Percentiles rank a stretch among this genome's conserved stretches.
These are phyloP conservation scores for Chimonanthus praecox DNA, from an alignment of 164 flowering plant species.

Conservation along the genomic window DNA sequence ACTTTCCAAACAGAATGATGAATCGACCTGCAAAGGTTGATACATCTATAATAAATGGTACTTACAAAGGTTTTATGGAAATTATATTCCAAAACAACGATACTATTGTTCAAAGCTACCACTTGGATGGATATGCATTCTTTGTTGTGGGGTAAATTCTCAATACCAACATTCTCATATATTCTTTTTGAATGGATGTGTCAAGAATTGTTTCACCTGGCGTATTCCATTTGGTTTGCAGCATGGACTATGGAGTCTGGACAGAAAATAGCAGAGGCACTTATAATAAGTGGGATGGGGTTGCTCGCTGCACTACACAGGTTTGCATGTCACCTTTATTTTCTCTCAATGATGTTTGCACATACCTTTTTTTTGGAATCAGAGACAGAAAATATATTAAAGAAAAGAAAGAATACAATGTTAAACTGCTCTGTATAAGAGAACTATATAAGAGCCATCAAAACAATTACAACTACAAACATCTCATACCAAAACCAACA, in stretches of 20 bases:
- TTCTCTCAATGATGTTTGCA: not conserved
- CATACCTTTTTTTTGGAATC: too few relatives aligned
- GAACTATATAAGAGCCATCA: too few relatives aligned
- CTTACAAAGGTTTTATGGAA: slow-evolving; percentile 79
- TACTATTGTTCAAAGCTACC: slow-evolving; percentile 71
- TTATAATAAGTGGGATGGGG: slow-evolving; percentile 96
- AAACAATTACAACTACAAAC: too few relatives aligned
- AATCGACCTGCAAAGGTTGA: slow-evolving; percentile 74
- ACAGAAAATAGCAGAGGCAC: slow-evolving; percentile 81
- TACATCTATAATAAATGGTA: slow-evolving; percentile 82
- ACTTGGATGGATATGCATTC: slow-evolving; percentile 92
- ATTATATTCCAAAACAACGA: slow-evolving; percentile 86
- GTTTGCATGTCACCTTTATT: slow-evolving; percentile 21
- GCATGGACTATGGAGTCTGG: slow-evolving; percentile 93
- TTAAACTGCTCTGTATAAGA: too few relatives aligned
- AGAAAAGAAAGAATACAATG: too few relatives aligned
- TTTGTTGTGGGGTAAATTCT: slow-evolving; percentile 89
- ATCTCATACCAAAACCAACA: too few relatives aligned
- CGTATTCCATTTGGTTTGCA: slow-evolving; percentile 21
- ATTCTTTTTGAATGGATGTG: not conserved
- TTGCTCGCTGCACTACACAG: slow-evolving; percentile 83
- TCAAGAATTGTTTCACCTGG: not conserved
- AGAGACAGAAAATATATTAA: too few relatives aligned
- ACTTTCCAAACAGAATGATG: slow-evolving; percentile 76
- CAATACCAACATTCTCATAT: not conserved